A percentile compares a stretch with the other conserved stretches of the same genome.
Evolutionary conservation across 352 stramenopile genomes (phyloP).

Genomic region (Phytophthora pseudosyringae): DNA sequence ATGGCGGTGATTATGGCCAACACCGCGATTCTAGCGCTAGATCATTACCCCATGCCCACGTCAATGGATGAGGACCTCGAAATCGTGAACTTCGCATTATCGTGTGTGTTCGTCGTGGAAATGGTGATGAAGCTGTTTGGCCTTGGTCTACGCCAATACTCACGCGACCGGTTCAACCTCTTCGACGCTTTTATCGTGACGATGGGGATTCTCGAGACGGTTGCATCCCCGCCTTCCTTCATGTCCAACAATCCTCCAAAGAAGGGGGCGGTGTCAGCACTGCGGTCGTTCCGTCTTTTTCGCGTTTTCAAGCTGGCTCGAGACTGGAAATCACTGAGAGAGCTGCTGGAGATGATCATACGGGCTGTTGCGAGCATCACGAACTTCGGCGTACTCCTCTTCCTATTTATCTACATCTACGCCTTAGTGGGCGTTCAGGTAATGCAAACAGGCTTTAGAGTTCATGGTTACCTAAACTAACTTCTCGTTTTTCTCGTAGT

Average conservation of each 20-base stretch:
- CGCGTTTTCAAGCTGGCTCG: slow-evolving; percentile 95
- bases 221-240: slow-evolving; percentile 74
- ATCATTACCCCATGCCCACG: slow-evolving; percentile 81
- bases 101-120: slow-evolving; percentile 75
- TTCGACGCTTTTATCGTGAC: slow-evolving; percentile 91
- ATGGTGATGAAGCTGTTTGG: slow-evolving; percentile 89
- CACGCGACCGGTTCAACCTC: slow-evolving; percentile 77
- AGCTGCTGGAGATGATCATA: slow-evolving; percentile 91
- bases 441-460: background rate
- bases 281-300: slow-evolving; percentile 92
- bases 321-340: slow-evolving; percentile 92
- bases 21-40: slow-evolving; percentile 77
- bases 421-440: slow-evolving; percentile 90
- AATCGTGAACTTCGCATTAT: slow-evolving; percentile 83
- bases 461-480: background rate
- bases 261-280: slow-evolving; percentile 77
- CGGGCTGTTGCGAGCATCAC: slow-evolving; percentile 92
- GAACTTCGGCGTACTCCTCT: slow-evolving; percentile 95
- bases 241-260: slow-evolving; percentile 57
- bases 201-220: slow-evolving; percentile 74
- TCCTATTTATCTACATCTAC: slow-evolving; percentile 97
- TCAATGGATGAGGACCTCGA: slow-evolving; percentile 63
- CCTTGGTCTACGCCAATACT: slow-evolving; percentile 78
- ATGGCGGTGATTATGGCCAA: slow-evolving; percentile 88
- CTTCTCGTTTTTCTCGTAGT: slow-evolving; percentile 39